These are phyloP conservation scores for Teratosphaeriaceae sp. DNA, from an alignment of 2,329 filamentous ascomycete genomes.

Conservation along the genomic window DNA sequence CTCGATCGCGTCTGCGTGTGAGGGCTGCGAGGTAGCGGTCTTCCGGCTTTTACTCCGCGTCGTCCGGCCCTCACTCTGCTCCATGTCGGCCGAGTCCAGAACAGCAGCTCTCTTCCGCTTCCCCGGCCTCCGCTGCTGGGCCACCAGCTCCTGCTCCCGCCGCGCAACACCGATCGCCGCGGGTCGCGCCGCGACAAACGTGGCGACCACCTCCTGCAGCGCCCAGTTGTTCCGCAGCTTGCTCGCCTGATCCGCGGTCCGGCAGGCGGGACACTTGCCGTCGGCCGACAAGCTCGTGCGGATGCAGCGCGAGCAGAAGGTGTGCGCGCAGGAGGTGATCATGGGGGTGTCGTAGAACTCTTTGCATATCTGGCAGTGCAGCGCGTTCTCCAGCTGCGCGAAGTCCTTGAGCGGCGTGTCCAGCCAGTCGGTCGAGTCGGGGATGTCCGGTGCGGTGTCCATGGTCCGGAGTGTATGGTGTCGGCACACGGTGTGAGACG, in stretches of 20 bases:
- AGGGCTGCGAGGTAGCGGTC: constrained; percentile 23
- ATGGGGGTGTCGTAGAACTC: constrained; percentile 94
- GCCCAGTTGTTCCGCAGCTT: constrained; percentile 80
- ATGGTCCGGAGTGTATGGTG: background rate
- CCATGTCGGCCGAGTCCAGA: constrained; percentile 26
- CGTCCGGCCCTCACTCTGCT: constrained; percentile 23
- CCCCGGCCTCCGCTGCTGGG: constrained; percentile 16
- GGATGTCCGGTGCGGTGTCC: constrained; percentile 30
- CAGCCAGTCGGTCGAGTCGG: constrained; percentile 83
- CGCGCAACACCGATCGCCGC: constrained; percentile 58
- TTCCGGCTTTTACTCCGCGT: constrained; percentile 32
- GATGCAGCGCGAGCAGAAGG: constrained; percentile 95
- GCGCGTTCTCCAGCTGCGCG: constrained; percentile 67
- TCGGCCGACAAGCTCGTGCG: constrained; percentile 75
- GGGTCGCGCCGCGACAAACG: constrained; percentile 62
- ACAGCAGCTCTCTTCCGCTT: constrained; percentile 51
- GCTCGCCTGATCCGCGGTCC: constrained; percentile 70
- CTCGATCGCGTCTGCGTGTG: constrained; percentile 24
- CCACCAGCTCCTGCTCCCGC: constrained; percentile 19
- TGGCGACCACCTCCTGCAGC: constrained; percentile 75
- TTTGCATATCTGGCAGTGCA: constrained; percentile 96
- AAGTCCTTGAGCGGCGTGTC: constrained; percentile 60
- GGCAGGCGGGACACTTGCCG: constrained; percentile 82
- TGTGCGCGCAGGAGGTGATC: constrained; percentile 90
- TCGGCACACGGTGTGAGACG: background rate